Evolutionary conservation across 176 grass and related monocot species (phyloP), one percentile per base, ranked within the genome.

Genomic region (Puccinellia tenuiflora): DNA sequence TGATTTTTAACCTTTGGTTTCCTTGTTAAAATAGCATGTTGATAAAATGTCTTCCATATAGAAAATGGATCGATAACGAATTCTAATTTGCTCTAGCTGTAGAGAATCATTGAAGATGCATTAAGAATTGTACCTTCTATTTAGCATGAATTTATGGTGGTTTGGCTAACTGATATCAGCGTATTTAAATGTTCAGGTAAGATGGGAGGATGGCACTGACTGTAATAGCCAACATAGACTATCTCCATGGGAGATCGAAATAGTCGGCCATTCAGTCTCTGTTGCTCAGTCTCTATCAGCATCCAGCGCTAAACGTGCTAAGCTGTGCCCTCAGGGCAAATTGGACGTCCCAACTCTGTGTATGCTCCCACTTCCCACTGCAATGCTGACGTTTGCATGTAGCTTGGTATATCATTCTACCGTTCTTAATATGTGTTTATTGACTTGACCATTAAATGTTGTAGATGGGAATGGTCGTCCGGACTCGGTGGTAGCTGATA

Each of bases 191-290:
- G 5, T 90, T 62, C 83, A 99, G 96, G 93, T 99, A 68, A 89
- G 89, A 57, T 96, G 93, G 96, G 91, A 96, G 55, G 85, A 87
- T 83, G 86, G 68, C 62, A 74, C 85, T 22, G 90, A 90, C 79
- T 88, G 87, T 35, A 83, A 69, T 46, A 51, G 83, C 45, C 91
- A 93, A 77, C 93, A 87, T 51, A 90, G 96, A 81, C 79, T 90
- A 61, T 99, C 96, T 79, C 96, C 96, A 59, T 96, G 96, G 96
- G 93, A 99, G 60, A 92, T 99, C 24, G 91, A 99, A 37, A 78
- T 77, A 85, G 81, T 87, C 66, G 87, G 85, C 54, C 75, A 89
- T 85, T 92, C 85, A 59, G 64, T 90, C 73, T 88, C 85, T 38
- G 61, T 85, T 63, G 78, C 80, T 47, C 77, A 86, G 59, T 84